A percentile compares a stretch with the other conserved stretches of the same genome.
Evolutionary conservation across 176 grass and related monocot genomes (phyloP).

Genomic region (Phragmites australis): DNA sequence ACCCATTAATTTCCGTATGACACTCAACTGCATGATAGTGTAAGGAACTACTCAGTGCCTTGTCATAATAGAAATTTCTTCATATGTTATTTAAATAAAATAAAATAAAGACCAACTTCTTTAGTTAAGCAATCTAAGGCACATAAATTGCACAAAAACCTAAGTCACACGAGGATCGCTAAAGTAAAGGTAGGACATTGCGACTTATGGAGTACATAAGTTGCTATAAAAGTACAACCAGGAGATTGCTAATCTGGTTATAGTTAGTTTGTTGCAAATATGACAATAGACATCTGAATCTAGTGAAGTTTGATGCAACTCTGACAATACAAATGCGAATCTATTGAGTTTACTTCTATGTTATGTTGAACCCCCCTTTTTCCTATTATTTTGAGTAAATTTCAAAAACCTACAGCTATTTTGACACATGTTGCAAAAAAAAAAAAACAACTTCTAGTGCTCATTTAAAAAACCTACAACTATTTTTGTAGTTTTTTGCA

Average conservation of each 20-base stretch:
- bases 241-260: not conserved
- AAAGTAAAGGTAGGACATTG: not conserved
- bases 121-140: not conserved
- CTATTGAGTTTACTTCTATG: not conserved
- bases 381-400: too few species aligned
- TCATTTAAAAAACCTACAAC: too few species aligned
- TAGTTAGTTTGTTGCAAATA: not conserved
- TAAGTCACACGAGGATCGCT: not conserved
- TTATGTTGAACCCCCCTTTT: not conserved
- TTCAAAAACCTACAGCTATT: too few species aligned
- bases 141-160: not conserved
- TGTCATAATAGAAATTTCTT: not conserved
- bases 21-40: slow-evolving; percentile 3
- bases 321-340: not conserved
- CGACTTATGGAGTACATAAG: not conserved
- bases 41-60: not conserved
- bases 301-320: not conserved
- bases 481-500: too few species aligned
- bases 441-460: too few species aligned
- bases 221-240: not conserved
- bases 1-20: not conserved
- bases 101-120: not conserved
- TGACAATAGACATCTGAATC: not conserved
- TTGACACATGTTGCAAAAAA: too few species aligned
- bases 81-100: not conserved